phyloP scores from a whole-genome alignment of 2,329 filamentous ascomycete genomes.

The Botrytis tulipae region DNA sequence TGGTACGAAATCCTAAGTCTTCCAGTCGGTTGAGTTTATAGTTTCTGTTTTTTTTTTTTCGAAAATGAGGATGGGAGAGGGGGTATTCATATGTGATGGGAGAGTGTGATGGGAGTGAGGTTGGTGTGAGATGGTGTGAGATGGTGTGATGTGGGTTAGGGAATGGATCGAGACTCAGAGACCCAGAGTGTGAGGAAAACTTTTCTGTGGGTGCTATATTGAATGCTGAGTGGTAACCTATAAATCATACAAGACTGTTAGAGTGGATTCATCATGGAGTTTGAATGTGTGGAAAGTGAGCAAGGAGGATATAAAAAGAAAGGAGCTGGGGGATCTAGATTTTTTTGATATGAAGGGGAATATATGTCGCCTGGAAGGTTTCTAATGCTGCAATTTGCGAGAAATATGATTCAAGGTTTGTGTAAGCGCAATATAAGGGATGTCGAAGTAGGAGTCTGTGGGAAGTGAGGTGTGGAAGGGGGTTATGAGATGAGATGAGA shows the following conservation, averaged over 20 bases:
- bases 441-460: background rate
- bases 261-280: too few relatives aligned
- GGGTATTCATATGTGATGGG: too few relatives aligned
- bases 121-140: too few relatives aligned
- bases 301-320: fast-evolving
- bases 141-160: background rate
- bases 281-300: too few relatives aligned
- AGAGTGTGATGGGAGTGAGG: too few relatives aligned
- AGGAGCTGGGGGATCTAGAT: background rate
- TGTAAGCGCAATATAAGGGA: fast-evolving
- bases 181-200: too few relatives aligned
- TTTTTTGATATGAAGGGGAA: background rate
- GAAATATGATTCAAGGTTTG: fast-evolving
- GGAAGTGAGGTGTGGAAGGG: too few relatives aligned
- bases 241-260: too few relatives aligned
- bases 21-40: too few relatives aligned
- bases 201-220: fast-evolving
- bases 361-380: background rate
- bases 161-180: background rate
- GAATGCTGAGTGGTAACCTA: too few relatives aligned
- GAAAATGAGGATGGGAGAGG: background rate
- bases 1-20: background rate
- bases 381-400: background rate
- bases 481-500: too few relatives aligned
- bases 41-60: too few relatives aligned